Evolutionary conservation across 2,329 filamentous ascomycete genomes (phyloP).

Genomic region (Ceratocystis ficicola): DNA sequence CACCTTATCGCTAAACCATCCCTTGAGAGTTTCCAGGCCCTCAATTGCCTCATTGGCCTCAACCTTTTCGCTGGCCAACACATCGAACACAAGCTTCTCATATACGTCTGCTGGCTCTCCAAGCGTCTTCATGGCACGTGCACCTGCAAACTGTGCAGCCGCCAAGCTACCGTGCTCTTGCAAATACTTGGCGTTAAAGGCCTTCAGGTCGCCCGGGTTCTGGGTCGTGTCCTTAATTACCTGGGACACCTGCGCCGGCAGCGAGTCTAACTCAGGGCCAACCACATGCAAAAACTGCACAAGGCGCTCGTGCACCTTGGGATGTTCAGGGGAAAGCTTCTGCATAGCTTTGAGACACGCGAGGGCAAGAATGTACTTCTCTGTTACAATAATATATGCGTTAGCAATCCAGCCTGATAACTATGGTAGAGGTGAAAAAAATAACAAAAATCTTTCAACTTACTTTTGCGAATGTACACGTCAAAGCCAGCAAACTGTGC

Average conservation of each 20-base stretch:
- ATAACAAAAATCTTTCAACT: conserved; percentile 30
- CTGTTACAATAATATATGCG: conserved; percentile 34
- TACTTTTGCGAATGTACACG: conserved; percentile 74
- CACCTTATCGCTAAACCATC: conserved; percentile 40
- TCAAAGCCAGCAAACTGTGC: conserved; percentile 81
- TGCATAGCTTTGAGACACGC: conserved; percentile 69
- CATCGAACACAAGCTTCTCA: conserved; percentile 51
- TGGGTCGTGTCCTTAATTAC: conserved; percentile 49
- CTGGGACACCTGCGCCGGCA: conserved; percentile 53
- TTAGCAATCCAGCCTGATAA: not conserved
- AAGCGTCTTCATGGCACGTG: conserved; percentile 48
- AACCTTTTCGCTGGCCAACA: conserved; percentile 40
- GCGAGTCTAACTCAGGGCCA: conserved; percentile 43
- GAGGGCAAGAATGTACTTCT: conserved; percentile 76
- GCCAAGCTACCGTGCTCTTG: conserved; percentile 50
- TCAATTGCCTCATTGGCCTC: conserved; percentile 45
- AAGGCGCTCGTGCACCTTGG: conserved; percentile 63
- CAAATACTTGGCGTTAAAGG: conserved; percentile 56
- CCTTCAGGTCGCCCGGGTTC: conserved; percentile 45
- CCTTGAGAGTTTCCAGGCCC: conserved; percentile 33
- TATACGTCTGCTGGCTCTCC: conserved; percentile 42
- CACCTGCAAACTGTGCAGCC: conserved; percentile 49
- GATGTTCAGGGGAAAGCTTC: conserved; percentile 54
- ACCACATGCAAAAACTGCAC: conserved; percentile 55
- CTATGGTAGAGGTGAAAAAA: no score